These are phyloP conservation scores for Tripidium arundinaceum DNA, from an alignment of 202 grass and related monocot species.

Conservation along the genomic window DNA sequence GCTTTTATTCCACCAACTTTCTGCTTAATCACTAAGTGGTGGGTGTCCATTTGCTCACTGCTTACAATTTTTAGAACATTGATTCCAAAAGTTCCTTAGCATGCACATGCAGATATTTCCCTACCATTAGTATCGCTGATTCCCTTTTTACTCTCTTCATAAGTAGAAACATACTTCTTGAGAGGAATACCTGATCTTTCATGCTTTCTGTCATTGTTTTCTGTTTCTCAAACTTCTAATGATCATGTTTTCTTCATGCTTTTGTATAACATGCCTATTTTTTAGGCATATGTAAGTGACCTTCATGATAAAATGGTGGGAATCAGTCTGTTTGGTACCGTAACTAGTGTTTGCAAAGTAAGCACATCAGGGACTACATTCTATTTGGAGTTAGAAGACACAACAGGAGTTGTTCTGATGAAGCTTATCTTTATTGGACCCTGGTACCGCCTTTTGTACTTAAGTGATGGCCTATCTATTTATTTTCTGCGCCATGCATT, in stretches of 20 bases:
- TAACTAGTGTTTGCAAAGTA: constrained; percentile 59
- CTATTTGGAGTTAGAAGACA: constrained; percentile 73
- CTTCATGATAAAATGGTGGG: constrained; percentile 81
- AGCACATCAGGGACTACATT: constrained; percentile 48
- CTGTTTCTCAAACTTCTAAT: neutral
- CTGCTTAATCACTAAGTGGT: neutral
- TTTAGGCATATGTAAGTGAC: constrained; percentile 66
- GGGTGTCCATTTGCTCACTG: neutral
- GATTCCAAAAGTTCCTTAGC: neutral
- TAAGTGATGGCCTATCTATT: neutral
- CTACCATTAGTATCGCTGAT: neutral
- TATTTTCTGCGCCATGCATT: neutral
- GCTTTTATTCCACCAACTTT: neutral
- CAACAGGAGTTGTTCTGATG: constrained; percentile 52
- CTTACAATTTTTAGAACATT: neutral
- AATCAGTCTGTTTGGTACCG: constrained; percentile 70
- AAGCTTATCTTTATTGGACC: constrained; percentile 68
- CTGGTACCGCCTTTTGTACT: constrained; percentile 51
- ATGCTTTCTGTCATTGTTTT: constrained; percentile 14
- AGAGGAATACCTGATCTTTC: constrained; percentile 16
- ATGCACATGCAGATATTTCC: constrained; percentile 12
- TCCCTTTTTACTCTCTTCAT: neutral
- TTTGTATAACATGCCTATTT: constrained; percentile 14
- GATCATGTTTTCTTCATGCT: neutral
- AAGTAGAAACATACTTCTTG: constrained; percentile 7